A percentile compares a stretch with the other conserved stretches of the same genome.
phyloP scores from a whole-genome alignment of 768 basidiomycete species.

The Boletus rubescentipes region DNA sequence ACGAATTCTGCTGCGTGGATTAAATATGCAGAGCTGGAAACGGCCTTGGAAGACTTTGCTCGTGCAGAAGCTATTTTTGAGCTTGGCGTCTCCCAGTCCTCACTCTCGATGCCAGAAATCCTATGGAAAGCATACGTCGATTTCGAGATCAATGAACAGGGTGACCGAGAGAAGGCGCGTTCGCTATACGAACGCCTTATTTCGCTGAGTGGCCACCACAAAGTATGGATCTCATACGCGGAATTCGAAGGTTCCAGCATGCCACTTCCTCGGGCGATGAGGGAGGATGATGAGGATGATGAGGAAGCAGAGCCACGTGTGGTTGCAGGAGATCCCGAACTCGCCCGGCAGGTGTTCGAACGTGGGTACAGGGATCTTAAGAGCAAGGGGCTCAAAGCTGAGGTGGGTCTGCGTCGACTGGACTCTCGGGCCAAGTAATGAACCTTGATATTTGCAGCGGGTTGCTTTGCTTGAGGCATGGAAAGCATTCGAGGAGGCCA shows the following conservation, averaged over 20 bases:
- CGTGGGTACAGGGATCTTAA: conserved; percentile 88
- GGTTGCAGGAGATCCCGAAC: conserved; percentile 65
- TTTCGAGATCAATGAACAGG: conserved; percentile 87
- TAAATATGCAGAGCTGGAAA: conserved; percentile 90
- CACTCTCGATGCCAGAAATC: conserved; percentile 92
- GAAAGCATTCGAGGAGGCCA: conserved; percentile 87
- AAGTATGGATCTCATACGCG: conserved; percentile 96
- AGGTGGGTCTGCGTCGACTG: conserved; percentile 50
- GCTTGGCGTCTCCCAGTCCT: conserved; percentile 78
- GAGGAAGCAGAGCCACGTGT: conserved; percentile 53
- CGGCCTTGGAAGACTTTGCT: conserved; percentile 79
- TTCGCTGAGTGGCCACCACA: conserved; percentile 85
- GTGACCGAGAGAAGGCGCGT: conserved; percentile 84
- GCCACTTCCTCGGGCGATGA: conserved; percentile 57
- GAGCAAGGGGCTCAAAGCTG: conserved; percentile 76
- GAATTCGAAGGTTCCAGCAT: conserved; percentile 85
- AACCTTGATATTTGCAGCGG: conserved; percentile 50
- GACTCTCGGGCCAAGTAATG: neutral
- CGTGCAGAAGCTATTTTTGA: conserved; percentile 95
- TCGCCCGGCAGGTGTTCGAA: conserved; percentile 81
- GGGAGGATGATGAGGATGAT: conserved; percentile 68
- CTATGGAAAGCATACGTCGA: conserved; percentile 96
- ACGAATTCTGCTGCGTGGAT: conserved; percentile 95
- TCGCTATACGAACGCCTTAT: conserved; percentile 86
- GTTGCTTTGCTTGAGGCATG: conserved; percentile 91